Evolutionary conservation across 345 rosid species (phyloP).

Genomic region (Eucalyptus melliodora): DNA sequence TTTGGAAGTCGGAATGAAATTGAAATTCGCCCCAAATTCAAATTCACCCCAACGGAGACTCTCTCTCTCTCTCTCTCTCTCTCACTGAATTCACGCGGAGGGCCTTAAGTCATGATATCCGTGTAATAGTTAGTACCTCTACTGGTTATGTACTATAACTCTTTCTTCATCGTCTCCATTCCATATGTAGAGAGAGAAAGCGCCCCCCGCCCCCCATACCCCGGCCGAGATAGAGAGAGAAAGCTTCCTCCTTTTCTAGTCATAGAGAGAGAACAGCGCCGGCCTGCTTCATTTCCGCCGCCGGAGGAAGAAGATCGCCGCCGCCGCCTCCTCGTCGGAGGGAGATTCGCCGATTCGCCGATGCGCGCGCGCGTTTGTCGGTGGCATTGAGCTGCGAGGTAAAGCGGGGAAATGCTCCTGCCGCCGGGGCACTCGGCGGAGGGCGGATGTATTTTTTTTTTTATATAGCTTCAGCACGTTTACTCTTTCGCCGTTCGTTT

Average conservation of each 20-base stretch:
- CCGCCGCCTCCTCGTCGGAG: background rate
- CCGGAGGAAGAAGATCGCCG: background rate
- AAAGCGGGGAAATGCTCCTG: background rate
- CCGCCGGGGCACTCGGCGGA: background rate
- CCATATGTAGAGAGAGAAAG: constrained; percentile 9
- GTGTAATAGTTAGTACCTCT: constrained; percentile 14
- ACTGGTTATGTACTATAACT: background rate
- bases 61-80: background rate
- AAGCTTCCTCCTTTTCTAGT: background rate
- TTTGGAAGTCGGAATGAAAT: constrained; percentile 79
- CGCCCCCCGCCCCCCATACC: background rate
- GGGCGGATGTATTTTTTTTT: background rate
- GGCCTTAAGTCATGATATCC: constrained; percentile 27
- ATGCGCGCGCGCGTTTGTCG: background rate
- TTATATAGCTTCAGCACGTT: background rate
- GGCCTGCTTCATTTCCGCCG: constrained; percentile 13
- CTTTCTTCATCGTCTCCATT: background rate
- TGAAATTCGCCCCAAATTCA: constrained; percentile 37
- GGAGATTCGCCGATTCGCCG: background rate
- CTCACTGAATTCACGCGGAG: constrained; percentile 29
- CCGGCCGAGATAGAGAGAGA: constrained; percentile 6
- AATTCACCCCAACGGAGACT: background rate
- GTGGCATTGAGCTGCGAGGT: background rate
- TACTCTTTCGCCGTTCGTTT: background rate
- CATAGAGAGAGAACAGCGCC: background rate